Percentiles rank a stretch among this genome's conserved stretches.
phyloP scores from a whole-genome alignment of 495 filamentous ascomycete genomes.

The Aspergillus sclerotiicarbonarius region DNA sequence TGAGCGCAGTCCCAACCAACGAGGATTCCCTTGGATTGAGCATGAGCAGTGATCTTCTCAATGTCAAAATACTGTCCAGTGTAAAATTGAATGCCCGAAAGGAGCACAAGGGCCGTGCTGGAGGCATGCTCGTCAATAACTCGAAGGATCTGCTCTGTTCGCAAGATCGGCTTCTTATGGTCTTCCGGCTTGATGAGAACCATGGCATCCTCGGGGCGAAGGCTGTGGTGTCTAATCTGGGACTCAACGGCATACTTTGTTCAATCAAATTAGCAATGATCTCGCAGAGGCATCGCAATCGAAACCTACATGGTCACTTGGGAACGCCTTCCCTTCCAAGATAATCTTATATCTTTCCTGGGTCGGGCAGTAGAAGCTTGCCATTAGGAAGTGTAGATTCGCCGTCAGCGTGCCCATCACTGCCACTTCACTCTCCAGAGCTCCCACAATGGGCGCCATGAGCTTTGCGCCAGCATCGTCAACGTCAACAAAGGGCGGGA shows the following conservation, averaged over 20 bases:
- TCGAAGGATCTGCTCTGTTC: slow-evolving; percentile 70
- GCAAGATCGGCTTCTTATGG: slow-evolving; percentile 51
- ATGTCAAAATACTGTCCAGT: slow-evolving; percentile 92
- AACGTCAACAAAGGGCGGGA: slow-evolving; percentile 78
- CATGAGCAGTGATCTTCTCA: slow-evolving; percentile 74
- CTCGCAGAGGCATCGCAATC: not conserved
- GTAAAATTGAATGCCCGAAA: slow-evolving; percentile 94
- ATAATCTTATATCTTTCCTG: slow-evolving; percentile 82
- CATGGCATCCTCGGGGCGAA: slow-evolving; percentile 68
- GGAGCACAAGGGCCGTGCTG: slow-evolving; percentile 73
- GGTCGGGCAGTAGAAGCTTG: slow-evolving; percentile 83
- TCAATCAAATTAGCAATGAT: slow-evolving; percentile 6
- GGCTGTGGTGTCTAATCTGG: slow-evolving; percentile 76
- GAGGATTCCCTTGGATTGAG: slow-evolving; percentile 70
- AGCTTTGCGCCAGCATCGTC: slow-evolving; percentile 68
- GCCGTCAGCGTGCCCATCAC: slow-evolving; percentile 92
- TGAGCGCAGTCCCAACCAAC: slow-evolving; percentile 97
- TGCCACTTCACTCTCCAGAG: slow-evolving; percentile 73
- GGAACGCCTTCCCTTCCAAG: slow-evolving; percentile 90
- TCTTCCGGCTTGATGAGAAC: slow-evolving; percentile 67
- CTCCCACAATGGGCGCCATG: slow-evolving; percentile 87
- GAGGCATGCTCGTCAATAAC: slow-evolving; percentile 74
- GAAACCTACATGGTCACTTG: slow-evolving; percentile 75
- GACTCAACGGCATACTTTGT: slow-evolving; percentile 85
- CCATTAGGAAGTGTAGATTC: slow-evolving; percentile 88